Evolutionary conservation across 306 rosid genomes (phyloP).

Genomic region (Castanospermum australe): DNA sequence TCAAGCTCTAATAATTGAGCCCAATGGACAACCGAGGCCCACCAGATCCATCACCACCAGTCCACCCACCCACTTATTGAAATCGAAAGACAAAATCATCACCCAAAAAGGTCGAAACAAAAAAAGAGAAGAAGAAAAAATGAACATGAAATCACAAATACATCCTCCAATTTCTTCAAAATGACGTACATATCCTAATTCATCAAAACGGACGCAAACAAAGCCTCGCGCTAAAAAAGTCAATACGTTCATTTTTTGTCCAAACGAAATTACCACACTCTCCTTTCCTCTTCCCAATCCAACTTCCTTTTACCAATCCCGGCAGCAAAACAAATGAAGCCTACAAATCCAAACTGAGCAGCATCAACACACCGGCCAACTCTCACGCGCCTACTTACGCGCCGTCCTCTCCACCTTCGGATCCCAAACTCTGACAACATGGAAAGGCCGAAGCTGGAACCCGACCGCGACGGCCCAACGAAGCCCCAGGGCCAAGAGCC

Average conservation of each 20-base stretch:
- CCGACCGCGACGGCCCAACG: background rate
- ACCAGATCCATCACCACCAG: too few species aligned
- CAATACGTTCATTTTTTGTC: background rate
- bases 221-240: conserved; percentile 1
- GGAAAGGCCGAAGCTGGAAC: conserved; percentile 44
- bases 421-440: conserved; percentile 17
- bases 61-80: too few species aligned
- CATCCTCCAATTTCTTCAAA: too few species aligned
- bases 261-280: background rate
- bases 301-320: background rate
- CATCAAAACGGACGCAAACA: too few species aligned
- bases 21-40: too few species aligned
- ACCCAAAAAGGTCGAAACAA: too few species aligned
- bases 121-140: too few species aligned
- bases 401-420: background rate
- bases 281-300: background rate
- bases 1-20: too few species aligned
- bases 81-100: too few species aligned
- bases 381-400: conserved; percentile 9
- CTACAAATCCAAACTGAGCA: background rate
- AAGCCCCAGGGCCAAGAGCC: background rate
- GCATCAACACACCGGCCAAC: background rate
- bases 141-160: too few species aligned
- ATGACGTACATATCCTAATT: too few species aligned
- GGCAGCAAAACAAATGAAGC: background rate